Conservation (phyloP, 2,329 filamentous ascomycete species). For the Pseudogymnoascus sp. region DNA sequence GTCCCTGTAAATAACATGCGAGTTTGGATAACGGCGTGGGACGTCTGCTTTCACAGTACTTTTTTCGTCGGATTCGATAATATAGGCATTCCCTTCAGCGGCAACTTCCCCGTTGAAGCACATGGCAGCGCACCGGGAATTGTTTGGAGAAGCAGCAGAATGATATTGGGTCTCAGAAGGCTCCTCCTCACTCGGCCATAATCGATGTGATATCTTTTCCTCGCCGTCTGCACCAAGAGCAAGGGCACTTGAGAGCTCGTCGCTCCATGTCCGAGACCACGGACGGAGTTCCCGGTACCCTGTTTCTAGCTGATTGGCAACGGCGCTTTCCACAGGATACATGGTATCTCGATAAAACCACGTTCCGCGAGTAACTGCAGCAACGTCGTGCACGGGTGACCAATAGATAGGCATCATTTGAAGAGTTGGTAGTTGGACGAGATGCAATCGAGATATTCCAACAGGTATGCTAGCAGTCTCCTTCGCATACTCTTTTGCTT, state of each 20-base stretch:
- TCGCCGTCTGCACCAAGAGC: conserved; percentile 86
- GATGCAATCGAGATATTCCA: conserved; percentile 80
- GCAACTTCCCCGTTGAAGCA: conserved; percentile 53
- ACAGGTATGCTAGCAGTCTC: conserved; percentile 59
- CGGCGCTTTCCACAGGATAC: conserved; percentile 73
- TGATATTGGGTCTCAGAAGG: conserved; percentile 25
- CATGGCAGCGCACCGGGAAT: conserved; percentile 50
- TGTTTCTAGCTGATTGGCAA: conserved; percentile 88
- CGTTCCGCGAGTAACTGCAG: conserved; percentile 72
- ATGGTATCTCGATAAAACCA: conserved; percentile 98
- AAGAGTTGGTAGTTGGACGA: conserved; percentile 72
- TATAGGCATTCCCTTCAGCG: conserved; percentile 40
- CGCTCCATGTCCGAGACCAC: conserved; percentile 86
- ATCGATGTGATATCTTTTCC: conserved; percentile 70
- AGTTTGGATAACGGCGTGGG: conserved; percentile 55
- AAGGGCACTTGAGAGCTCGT: conserved; percentile 82
- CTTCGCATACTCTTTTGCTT: conserved; percentile 24
- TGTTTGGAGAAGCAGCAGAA: conserved; percentile 29
- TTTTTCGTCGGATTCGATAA: conserved; percentile 15
- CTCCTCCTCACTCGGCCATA: conserved; percentile 61
- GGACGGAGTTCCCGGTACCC: conserved; percentile 80
- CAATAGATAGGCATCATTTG: conserved; percentile 97
- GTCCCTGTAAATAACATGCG: conserved; percentile 83
- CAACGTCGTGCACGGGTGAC: conserved; percentile 86
- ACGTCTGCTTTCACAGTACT: conserved; percentile 3